Evolutionary conservation across 2,329 filamentous ascomycete species (phyloP).

Genomic region (Dryadomyces sulphureus): DNA sequence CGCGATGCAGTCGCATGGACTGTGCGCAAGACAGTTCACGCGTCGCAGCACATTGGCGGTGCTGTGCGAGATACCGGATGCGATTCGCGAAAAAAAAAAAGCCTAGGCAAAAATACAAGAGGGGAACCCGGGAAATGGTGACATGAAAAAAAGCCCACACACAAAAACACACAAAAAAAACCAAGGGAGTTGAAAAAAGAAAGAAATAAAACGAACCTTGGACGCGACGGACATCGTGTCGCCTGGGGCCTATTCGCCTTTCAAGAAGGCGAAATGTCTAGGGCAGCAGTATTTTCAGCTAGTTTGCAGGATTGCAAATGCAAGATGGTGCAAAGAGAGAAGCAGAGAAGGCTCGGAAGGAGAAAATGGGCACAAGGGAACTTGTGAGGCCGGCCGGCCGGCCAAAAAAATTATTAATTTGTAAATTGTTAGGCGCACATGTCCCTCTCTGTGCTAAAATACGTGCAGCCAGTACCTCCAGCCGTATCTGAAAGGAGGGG

Average conservation of each 20-base stretch:
- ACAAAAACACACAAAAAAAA: not conserved
- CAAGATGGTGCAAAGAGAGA: not conserved
- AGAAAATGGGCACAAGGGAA: slow-evolving; percentile 8
- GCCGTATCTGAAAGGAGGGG: too few species aligned
- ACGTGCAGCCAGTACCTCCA: not conserved
- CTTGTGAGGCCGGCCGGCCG: slow-evolving; percentile 3
- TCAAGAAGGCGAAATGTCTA: slow-evolving; percentile 26
- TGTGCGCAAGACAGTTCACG: too few species aligned
- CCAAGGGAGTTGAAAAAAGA: slow-evolving; percentile 18
- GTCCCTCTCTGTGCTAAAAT: slow-evolving; percentile 3
- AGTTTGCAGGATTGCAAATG: slow-evolving; percentile 3
- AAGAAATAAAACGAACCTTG: slow-evolving; percentile 30
- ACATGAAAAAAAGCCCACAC: slow-evolving; percentile 5
- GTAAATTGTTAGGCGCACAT: slow-evolving; percentile 6
- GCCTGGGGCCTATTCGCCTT: slow-evolving; percentile 35
- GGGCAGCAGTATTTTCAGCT: slow-evolving; percentile 8
- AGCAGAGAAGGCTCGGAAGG: too few species aligned
- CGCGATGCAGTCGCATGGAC: too few species aligned
- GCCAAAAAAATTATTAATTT: slow-evolving; percentile 8
- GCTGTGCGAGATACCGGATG: not conserved
- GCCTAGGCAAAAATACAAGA: not conserved
- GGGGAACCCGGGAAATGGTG: slow-evolving; percentile 57
- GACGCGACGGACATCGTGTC: slow-evolving; percentile 49
- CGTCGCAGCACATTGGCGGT: not conserved
- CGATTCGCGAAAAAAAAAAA: slow-evolving; percentile 1